Percentiles rank a stretch among this genome's conserved stretches.
phyloP scores from a whole-genome alignment of 371 early-diverging fungal genomes.

The Circinella minor region DNA sequence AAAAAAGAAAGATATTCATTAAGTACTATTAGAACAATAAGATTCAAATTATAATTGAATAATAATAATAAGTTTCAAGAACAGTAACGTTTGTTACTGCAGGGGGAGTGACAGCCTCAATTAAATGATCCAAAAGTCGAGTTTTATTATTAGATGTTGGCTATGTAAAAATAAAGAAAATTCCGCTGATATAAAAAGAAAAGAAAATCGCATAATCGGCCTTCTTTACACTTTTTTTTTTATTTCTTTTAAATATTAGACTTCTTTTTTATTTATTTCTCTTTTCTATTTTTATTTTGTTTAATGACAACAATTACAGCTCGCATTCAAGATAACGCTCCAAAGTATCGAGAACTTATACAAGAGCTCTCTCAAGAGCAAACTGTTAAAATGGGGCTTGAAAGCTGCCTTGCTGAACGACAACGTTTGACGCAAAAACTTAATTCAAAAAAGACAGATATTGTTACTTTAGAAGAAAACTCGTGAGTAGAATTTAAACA shows the following conservation, averaged over 20 bases:
- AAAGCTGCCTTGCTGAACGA: slow-evolving; percentile 17
- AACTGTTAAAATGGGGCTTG: slow-evolving; percentile 15
- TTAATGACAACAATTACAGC: slow-evolving; percentile 15
- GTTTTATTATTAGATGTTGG: neutral
- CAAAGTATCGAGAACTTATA: slow-evolving; percentile 16
- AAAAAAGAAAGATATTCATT: too few species aligned
- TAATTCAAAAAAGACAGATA: slow-evolving; percentile 18
- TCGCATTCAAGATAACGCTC: slow-evolving; percentile 19
- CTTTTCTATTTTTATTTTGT: neutral
- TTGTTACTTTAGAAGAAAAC: slow-evolving; percentile 15
- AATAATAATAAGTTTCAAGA: too few species aligned
- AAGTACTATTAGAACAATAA: too few species aligned
- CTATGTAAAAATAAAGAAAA: neutral
- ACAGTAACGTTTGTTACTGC: too few species aligned
- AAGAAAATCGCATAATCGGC: slow-evolving; percentile 1
- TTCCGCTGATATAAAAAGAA: neutral
- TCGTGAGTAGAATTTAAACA: slow-evolving; percentile 14
- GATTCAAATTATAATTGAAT: too few species aligned
- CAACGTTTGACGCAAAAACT: slow-evolving; percentile 17
- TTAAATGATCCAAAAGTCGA: too few species aligned
- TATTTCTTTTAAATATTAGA: too few species aligned
- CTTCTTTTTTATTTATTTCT: too few species aligned
- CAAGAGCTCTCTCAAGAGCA: slow-evolving; percentile 18
- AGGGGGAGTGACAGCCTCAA: too few species aligned
- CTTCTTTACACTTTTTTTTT: neutral